These are phyloP conservation scores for Pichia eremophila DNA, from an alignment of 805 yeast species.

Conservation along the genomic window DNA sequence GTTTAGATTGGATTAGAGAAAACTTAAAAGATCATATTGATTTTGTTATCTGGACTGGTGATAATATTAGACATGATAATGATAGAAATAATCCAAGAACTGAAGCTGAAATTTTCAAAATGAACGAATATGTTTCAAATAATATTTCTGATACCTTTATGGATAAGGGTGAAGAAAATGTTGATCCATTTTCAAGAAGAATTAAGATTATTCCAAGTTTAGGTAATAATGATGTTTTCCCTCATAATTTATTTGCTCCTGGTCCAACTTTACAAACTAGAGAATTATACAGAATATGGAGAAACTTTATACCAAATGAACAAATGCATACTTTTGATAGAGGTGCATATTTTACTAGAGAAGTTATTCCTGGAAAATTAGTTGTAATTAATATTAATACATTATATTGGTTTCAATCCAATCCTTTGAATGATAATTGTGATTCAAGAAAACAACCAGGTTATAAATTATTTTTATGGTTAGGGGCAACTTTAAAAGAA, in stretches of 20 bases:
- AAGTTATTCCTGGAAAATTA: conserved; percentile 69
- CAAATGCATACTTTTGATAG: conserved; percentile 67
- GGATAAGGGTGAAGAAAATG: conserved; percentile 30
- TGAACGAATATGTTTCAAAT: conserved; percentile 51
- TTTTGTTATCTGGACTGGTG: conserved; percentile 88
- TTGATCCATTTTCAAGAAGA: conserved; percentile 22
- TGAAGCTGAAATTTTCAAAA: conserved; percentile 58
- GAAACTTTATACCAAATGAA: conserved; percentile 61
- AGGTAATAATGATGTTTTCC: conserved; percentile 85
- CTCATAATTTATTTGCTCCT: conserved; percentile 75
- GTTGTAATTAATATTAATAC: conserved; percentile 78
- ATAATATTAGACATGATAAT: conserved; percentile 76
- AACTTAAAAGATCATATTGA: conserved; percentile 70
- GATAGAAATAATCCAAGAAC: conserved; percentile 69
- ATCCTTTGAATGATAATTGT: conserved; percentile 79
- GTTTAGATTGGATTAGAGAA: conserved; percentile 56
- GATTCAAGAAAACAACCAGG: conserved; percentile 70
- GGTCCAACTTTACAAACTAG: conserved; percentile 88
- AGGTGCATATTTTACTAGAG: conserved; percentile 67
- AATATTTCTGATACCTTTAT: conserved; percentile 44
- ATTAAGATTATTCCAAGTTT: conserved; percentile 54
- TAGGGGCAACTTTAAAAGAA: conserved; percentile 66
- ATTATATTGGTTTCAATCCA: conserved; percentile 60
- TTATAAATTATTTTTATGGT: conserved; percentile 65
- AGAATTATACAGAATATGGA: conserved; percentile 68